These are phyloP conservation scores for Didymellaceae sp. DNA, from an alignment of 2,329 filamentous ascomycete species.

Conservation along the genomic window DNA sequence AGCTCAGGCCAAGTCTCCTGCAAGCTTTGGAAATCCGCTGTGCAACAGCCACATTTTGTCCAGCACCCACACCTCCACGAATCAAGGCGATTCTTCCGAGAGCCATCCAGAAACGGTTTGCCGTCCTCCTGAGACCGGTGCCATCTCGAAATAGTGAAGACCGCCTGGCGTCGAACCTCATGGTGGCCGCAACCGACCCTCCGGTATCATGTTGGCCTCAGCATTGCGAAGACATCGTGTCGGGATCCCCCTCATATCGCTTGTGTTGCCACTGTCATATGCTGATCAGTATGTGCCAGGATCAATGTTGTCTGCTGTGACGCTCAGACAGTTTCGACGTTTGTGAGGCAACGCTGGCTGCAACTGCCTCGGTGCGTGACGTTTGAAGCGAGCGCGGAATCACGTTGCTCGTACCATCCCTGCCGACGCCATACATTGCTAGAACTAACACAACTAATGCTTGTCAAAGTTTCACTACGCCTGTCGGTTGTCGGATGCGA, in stretches of 20 bases:
- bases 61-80: constrained; percentile 33
- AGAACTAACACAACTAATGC: constrained; percentile 16
- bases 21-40: constrained; percentile 26
- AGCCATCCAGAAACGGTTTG: constrained; percentile 27
- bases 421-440: constrained; percentile 6
- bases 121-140: constrained; percentile 37
- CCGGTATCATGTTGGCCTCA: constrained; percentile 10
- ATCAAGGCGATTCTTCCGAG: constrained; percentile 31
- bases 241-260: constrained; percentile 14
- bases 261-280: constrained; percentile 13
- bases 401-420: constrained; percentile 15
- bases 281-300: constrained; percentile 11
- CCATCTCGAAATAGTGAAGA: constrained; percentile 26
- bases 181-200: constrained; percentile 5
- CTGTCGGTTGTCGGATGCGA: constrained; percentile 11
- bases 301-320: constrained; percentile 7
- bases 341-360: constrained; percentile 13
- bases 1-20: constrained; percentile 39
- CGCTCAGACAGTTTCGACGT: constrained; percentile 15
- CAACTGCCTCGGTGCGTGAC: constrained; percentile 14
- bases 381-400: constrained; percentile 7
- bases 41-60: constrained; percentile 39
- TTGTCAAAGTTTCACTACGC: constrained; percentile 17
- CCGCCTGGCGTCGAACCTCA: constrained; percentile 22
- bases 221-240: constrained; percentile 5